phyloP scores from a whole-genome alignment of 805 yeast genomes.

The Saccharomyces jurei region DNA sequence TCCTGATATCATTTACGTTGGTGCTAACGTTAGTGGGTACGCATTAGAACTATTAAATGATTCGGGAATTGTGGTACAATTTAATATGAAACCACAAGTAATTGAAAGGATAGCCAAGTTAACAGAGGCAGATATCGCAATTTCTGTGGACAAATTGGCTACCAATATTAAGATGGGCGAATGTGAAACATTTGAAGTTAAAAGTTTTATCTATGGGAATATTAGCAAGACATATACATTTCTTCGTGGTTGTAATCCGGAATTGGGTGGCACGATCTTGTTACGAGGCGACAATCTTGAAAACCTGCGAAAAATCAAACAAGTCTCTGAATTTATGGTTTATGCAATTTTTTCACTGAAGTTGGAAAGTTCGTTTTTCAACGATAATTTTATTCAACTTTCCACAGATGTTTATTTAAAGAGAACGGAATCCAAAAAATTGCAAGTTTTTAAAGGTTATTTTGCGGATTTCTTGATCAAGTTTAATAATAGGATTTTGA shows the following conservation, averaged over 20 bases:
- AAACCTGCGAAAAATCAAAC: constrained; percentile 57
- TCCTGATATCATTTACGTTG: constrained; percentile 74
- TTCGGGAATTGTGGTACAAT: constrained; percentile 73
- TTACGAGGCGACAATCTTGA: constrained; percentile 72
- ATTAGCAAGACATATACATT: constrained; percentile 64
- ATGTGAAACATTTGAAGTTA: constrained; percentile 66
- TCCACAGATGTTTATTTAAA: constrained; percentile 33
- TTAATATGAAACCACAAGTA: constrained; percentile 73
- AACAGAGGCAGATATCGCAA: constrained; percentile 77
- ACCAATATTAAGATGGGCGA: constrained; percentile 63
- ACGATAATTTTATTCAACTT: constrained; percentile 57
- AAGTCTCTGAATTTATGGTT: constrained; percentile 71
- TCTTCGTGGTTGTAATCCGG: constrained; percentile 66
- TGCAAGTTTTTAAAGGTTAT: constrained; percentile 20
- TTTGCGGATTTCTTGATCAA: constrained; percentile 33
- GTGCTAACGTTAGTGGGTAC: constrained; percentile 72
- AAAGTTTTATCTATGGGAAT: constrained; percentile 50
- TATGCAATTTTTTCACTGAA: constrained; percentile 71
- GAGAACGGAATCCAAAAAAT: constrained; percentile 7
- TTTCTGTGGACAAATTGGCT: constrained; percentile 78
- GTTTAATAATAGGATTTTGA: constrained; percentile 48
- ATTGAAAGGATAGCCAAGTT: constrained; percentile 69
- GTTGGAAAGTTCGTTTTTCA: constrained; percentile 66
- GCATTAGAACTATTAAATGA: constrained; percentile 67
- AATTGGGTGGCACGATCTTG: constrained; percentile 75